These are phyloP conservation scores for Fusarium devonianum DNA, from an alignment of 2,329 filamentous ascomycete genomes.

Conservation along the genomic window DNA sequence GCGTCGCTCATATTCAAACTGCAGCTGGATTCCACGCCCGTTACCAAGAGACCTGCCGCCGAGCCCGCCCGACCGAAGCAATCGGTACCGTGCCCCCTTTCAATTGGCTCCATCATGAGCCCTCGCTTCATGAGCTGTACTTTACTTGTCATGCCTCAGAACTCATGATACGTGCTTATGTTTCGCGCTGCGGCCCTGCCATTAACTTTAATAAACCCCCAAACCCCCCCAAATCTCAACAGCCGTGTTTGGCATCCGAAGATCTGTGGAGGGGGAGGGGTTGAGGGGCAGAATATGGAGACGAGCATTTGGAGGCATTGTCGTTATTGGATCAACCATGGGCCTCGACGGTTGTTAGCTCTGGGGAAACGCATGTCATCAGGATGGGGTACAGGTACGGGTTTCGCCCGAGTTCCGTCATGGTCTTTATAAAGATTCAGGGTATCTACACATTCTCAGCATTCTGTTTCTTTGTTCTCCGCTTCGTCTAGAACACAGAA, in stretches of 20 bases:
- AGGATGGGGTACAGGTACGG: conserved; percentile 21
- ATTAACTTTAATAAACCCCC: conserved; percentile 9
- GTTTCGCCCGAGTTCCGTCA: background rate
- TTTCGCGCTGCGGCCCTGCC: background rate
- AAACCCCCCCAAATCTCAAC: conserved; percentile 31
- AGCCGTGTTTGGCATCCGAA: conserved; percentile 40
- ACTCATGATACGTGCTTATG: background rate
- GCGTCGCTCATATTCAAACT: too few relatives aligned
- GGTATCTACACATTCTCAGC: too few relatives aligned
- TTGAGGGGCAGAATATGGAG: conserved; percentile 28
- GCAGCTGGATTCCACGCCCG: too few relatives aligned
- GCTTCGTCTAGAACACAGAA: background rate
- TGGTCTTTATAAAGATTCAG: conserved; percentile 21
- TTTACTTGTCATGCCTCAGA: too few relatives aligned
- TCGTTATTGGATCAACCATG: conserved; percentile 33
- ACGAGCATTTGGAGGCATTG: conserved; percentile 14
- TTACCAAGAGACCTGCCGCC: too few relatives aligned
- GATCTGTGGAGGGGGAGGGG: conserved; percentile 39
- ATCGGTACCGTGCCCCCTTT: too few relatives aligned
- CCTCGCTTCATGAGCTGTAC: too few relatives aligned
- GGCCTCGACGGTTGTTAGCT: conserved; percentile 16
- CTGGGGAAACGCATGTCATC: conserved; percentile 30
- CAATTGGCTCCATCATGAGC: background rate
- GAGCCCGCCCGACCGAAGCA: too few relatives aligned
- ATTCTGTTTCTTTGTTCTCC: background rate